Base-by-base conservation (phyloP, 257 asterid genomes). In the Przewalskia tangutica region DNA sequence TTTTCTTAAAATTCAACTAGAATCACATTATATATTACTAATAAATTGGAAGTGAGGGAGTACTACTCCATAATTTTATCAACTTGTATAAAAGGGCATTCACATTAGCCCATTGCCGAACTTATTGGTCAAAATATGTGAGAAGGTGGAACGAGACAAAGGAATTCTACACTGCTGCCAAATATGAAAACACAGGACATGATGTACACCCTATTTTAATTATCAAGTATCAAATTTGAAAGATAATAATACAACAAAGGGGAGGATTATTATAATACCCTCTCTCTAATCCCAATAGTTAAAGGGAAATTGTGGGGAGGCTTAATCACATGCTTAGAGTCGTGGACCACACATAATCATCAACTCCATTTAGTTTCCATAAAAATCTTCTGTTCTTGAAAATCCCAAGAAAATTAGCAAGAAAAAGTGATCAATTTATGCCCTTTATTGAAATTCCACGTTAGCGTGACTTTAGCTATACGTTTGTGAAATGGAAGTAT, bases 381-480 rank as follows among this genome's bases (percentile, higher is more conserved):
- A 81, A 34, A 68, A 56, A 40, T 68, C 79, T 23, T 66, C 66
- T 38, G 36, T 23, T 51, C 73, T 86, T 65, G 85, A 84, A 84
- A 88, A 90, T 90, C 91, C 89, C 97, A 51, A 89, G 86, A 85
- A 83, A 85, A 60, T 56, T 66, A 66, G 70, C 82, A 63, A 71
- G 68, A 79, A 54, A 38, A 53, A 32, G 82, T 48, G 44, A 67
- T 81, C 68, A 63, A 32, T 48, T 48, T 20, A 59, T 79, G 10
- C 66, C 79, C 84, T 65, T 77, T 50, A 78, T 75, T 50, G 70
- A 73, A 77, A 84, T 36, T 82, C 83, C 84, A 86, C 83, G 81
- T 83, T 86, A 83, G 83, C 90, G 85, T 84, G 76, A 87, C 91
- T 93, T 93, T 88, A 86, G 88, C 83, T 90, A 81, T 88, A 88